Conservation (phyloP, 2,329 filamentous ascomycete genomes). For the Ascochyta viciae-villosae region DNA sequence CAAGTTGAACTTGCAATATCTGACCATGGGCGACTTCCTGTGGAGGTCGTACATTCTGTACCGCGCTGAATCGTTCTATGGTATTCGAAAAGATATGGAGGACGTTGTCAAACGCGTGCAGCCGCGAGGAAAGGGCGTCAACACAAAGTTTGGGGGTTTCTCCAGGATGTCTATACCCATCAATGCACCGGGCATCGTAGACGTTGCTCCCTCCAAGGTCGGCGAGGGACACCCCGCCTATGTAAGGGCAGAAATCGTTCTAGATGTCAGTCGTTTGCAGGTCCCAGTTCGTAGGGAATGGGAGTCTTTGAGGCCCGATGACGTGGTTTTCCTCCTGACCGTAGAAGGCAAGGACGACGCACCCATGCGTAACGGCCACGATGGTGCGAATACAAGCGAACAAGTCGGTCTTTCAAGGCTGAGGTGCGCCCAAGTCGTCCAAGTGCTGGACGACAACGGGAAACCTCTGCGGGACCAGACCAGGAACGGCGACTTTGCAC, state of each 20-base stretch:
- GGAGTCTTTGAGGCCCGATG: slow-evolving; percentile 85
- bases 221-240: slow-evolving; percentile 83
- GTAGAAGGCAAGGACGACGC: slow-evolving; percentile 68
- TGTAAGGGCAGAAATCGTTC: slow-evolving; percentile 82
- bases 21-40: slow-evolving; percentile 94
- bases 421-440: slow-evolving; percentile 83
- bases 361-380: slow-evolving; percentile 63
- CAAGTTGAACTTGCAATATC: slow-evolving; percentile 93
- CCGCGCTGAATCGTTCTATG: slow-evolving; percentile 89
- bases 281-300: slow-evolving; percentile 82
- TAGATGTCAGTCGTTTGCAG: slow-evolving; percentile 82
- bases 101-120: slow-evolving; percentile 79
- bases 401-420: slow-evolving; percentile 73
- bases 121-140: slow-evolving; percentile 72
- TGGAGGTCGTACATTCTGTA: slow-evolving; percentile 93
- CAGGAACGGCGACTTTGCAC: slow-evolving; percentile 68
- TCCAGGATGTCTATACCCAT: slow-evolving; percentile 93
- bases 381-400: slow-evolving; percentile 59
- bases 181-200: slow-evolving; percentile 82
- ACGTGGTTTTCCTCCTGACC: slow-evolving; percentile 86
- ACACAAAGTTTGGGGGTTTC: slow-evolving; percentile 76
- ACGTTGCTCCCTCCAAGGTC: slow-evolving; percentile 82
- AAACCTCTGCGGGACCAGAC: slow-evolving; percentile 71
- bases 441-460: slow-evolving; percentile 85
- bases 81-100: slow-evolving; percentile 90